Evolutionary conservation across 257 asterid genomes (phyloP).

Genomic region (Solanum chaucha): DNA sequence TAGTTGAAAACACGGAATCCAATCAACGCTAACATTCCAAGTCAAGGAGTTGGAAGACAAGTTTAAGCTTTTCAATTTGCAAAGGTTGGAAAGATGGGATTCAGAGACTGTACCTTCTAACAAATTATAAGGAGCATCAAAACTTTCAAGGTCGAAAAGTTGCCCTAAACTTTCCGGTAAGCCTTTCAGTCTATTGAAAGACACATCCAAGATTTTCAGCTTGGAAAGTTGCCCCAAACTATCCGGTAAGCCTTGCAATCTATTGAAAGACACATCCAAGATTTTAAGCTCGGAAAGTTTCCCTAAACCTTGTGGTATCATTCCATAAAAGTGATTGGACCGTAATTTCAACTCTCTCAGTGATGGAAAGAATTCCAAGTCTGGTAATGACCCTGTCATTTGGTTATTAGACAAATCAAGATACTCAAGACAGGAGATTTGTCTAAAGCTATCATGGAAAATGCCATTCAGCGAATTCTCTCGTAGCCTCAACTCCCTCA

Average conservation of each 20-base stretch:
- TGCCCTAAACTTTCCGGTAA: constrained; percentile 3
- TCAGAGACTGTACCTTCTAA: constrained; percentile 20
- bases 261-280: not conserved
- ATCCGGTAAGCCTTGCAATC: not conserved
- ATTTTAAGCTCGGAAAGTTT: not conserved
- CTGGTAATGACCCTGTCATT: not conserved
- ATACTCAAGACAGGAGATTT: not conserved
- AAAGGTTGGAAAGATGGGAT: constrained; percentile 8
- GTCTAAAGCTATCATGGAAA: not conserved
- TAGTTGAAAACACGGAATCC: constrained; percentile 21
- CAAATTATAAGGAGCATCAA: constrained; percentile 9
- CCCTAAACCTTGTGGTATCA: not conserved
- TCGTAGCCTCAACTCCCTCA: not conserved
- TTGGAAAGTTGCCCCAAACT: constrained; percentile 2
- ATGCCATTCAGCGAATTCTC: not conserved
- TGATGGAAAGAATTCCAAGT: not conserved
- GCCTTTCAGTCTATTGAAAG: not conserved
- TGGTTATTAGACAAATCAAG: not conserved
- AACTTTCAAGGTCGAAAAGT: constrained; percentile 9
- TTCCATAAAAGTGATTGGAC: not conserved
- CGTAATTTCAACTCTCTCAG: not conserved
- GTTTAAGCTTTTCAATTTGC: constrained; percentile 3
- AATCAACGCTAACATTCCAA: constrained; percentile 1
- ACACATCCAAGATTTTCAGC: not conserved
- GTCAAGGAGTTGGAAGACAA: constrained; percentile 17